These are phyloP conservation scores for Cylindricascospora bacillispora DNA, from an alignment of 1,139 yeast genomes.

Conservation along the genomic window DNA sequence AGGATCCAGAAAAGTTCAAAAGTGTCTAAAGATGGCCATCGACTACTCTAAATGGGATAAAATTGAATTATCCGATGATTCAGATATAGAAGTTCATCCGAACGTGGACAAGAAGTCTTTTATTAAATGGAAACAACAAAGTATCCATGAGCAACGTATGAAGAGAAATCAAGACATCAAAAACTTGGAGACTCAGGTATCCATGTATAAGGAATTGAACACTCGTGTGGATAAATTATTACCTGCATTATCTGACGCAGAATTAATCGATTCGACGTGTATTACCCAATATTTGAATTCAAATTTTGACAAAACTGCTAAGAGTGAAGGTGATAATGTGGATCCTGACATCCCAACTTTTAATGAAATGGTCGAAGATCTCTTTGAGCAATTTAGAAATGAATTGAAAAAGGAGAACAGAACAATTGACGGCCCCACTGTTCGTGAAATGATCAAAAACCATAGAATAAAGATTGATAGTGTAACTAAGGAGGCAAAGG, in stretches of 20 bases:
- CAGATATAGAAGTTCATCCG: slow-evolving; percentile 95
- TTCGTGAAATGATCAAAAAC: slow-evolving; percentile 35
- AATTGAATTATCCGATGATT: slow-evolving; percentile 88
- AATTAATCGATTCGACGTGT: slow-evolving; percentile 30
- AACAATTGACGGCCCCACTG: slow-evolving; percentile 30
- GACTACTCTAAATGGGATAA: slow-evolving; percentile 98
- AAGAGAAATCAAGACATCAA: slow-evolving; percentile 68
- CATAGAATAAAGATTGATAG: slow-evolving; percentile 62
- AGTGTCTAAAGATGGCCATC: slow-evolving; percentile 69
- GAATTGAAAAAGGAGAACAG: slow-evolving; percentile 43
- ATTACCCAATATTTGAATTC: slow-evolving; percentile 35
- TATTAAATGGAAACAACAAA: slow-evolving; percentile 93
- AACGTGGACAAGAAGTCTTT: slow-evolving; percentile 91
- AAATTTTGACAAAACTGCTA: slow-evolving; percentile 47
- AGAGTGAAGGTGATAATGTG: slow-evolving; percentile 40
- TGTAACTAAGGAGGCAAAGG: slow-evolving; percentile 45
- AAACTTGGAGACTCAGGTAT: slow-evolving; percentile 56
- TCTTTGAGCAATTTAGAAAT: slow-evolving; percentile 55
- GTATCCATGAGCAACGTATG: slow-evolving; percentile 84
- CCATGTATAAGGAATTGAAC: slow-evolving; percentile 68
- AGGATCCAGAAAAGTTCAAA: no score
- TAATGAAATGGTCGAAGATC: slow-evolving; percentile 86
- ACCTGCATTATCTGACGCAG: slow-evolving; percentile 24
- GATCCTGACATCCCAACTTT: slow-evolving; percentile 63
- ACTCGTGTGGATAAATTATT: slow-evolving; percentile 57